Evolutionary conservation across 306 rosid species (phyloP).

Genomic region (Cucumis sativus): DNA sequence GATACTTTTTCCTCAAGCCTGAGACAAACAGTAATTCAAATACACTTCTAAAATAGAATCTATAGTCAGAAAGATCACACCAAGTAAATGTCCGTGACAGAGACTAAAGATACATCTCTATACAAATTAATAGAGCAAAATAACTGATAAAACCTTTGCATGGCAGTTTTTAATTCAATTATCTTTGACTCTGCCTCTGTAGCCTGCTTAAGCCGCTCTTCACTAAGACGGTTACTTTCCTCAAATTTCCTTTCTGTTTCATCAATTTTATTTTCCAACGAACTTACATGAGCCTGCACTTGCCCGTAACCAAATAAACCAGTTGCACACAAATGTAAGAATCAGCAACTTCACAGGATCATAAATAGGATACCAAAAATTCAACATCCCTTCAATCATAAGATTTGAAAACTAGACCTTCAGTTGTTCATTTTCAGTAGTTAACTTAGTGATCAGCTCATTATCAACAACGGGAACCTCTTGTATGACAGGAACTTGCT

Average conservation of each 20-base stretch:
- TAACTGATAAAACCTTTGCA: constrained; percentile 52
- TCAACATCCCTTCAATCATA: not conserved
- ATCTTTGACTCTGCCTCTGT: constrained; percentile 66
- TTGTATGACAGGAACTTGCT: not conserved
- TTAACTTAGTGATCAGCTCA: constrained; percentile 31
- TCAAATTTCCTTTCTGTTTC: constrained; percentile 52
- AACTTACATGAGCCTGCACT: constrained; percentile 54
- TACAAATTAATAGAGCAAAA: constrained; percentile 9
- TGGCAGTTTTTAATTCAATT: constrained; percentile 60
- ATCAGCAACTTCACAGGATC: not conserved
- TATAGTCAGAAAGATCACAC: not conserved
- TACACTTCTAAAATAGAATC: not conserved
- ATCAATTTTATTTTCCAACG: constrained; percentile 59
- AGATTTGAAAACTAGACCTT: constrained; percentile 31
- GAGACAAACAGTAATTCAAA: constrained; percentile 8
- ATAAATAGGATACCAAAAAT: not conserved
- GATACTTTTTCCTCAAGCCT: constrained; percentile 85
- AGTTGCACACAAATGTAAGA: constrained; percentile 3
- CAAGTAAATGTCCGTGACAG: not conserved
- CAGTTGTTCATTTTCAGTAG: constrained; percentile 58
- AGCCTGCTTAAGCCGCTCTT: constrained; percentile 75
- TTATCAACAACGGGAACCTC: not conserved
- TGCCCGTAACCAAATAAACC: constrained; percentile 8
- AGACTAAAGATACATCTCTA: constrained; percentile 4
- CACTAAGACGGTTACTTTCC: constrained; percentile 42